Base-by-base conservation (phyloP, 1,284 basidiomycete species). In the Stygiomarasmius scandens region DNA sequence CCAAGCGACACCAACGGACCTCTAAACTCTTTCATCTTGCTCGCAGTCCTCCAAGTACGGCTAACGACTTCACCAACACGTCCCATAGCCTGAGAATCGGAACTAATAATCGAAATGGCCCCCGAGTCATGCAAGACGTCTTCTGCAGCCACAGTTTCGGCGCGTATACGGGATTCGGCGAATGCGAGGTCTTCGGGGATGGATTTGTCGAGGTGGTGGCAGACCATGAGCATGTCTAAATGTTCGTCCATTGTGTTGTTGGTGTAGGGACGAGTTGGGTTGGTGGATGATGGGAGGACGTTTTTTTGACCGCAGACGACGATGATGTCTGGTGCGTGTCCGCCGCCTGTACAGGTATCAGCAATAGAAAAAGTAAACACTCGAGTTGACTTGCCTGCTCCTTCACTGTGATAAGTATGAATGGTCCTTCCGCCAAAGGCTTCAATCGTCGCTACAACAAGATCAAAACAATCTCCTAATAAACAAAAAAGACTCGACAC, bases 261-360 rank as follows among this genome's bases (percentile, higher is more conserved):
- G 3, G 94, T 85, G 69, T 89, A 99, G 1, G 97, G 97, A 44
- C 96, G 80, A 0, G 97, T 99, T 2, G 97, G 97, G 70, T 97
- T 99, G 3, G 97, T 99, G 3, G 96, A 98, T 8, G 92, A 95
- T 0, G 97, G 97, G n/a, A 99, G 77, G 1, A 99, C 95, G 61
- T 99, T 97, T 2, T 87, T 76, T 32, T 89, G 85, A 41, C 92
- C 94, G 63, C 95, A 96, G 22, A 98, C 96, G 14, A 94, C 89
- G 69, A 99, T 97, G 72, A 99, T 98, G 68, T 99, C 97, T 0
- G 97, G 97, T 2, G 96, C 96, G 70, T 98, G 96, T 2, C 97
- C 96, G 23, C 96, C 96, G 56, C 91, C 55, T 56, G 2, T 20
- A 38, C 8, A 50, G 19, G 9, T 22, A 27, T 49, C n/a, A 27